Evolutionary conservation across 371 early-diverging fungal genomes (phyloP).

Genomic region (Batkoa obscura): DNA sequence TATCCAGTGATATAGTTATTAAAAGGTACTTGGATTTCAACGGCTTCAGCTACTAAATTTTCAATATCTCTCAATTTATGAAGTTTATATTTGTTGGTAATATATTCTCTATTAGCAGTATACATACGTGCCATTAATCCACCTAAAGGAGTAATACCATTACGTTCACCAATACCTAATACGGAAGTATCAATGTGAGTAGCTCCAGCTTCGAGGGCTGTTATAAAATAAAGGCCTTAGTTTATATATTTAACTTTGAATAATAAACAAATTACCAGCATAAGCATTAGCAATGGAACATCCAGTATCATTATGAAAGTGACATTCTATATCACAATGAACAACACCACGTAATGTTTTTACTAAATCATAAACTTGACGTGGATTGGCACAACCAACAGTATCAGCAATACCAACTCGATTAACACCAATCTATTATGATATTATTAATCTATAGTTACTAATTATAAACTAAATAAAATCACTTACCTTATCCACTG

Average conservation of each 20-base stretch:
- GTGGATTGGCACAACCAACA: slow-evolving; percentile 91
- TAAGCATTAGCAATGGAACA: slow-evolving; percentile 95
- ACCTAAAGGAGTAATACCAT: slow-evolving; percentile 91
- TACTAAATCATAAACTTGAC: slow-evolving; percentile 92
- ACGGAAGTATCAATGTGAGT: slow-evolving; percentile 96
- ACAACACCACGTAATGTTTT: slow-evolving; percentile 83
- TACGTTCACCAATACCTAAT: slow-evolving; percentile 93
- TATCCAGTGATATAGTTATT: slow-evolving; percentile 97
- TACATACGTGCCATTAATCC: slow-evolving; percentile 89
- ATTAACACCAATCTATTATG: slow-evolving; percentile 61
- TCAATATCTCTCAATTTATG: slow-evolving; percentile 78
- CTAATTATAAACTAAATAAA: background rate
- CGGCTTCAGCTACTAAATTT: slow-evolving; percentile 85
- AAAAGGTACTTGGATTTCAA: slow-evolving; percentile 88
- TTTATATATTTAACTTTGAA: background rate
- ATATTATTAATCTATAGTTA: background rate
- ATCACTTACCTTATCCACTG: slow-evolving; percentile 58
- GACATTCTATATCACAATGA: slow-evolving; percentile 92
- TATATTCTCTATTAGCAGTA: slow-evolving; percentile 69
- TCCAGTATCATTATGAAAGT: slow-evolving; percentile 97
- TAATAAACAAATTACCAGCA: slow-evolving; percentile 25
- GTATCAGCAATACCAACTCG: slow-evolving; percentile 97
- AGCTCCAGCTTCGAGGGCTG: slow-evolving; percentile 86
- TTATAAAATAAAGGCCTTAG: background rate
- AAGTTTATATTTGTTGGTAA: slow-evolving; percentile 81